Evolutionary conservation across 176 grass and related monocot species (phyloP).

Genomic region (Triticum dicoccoides): DNA sequence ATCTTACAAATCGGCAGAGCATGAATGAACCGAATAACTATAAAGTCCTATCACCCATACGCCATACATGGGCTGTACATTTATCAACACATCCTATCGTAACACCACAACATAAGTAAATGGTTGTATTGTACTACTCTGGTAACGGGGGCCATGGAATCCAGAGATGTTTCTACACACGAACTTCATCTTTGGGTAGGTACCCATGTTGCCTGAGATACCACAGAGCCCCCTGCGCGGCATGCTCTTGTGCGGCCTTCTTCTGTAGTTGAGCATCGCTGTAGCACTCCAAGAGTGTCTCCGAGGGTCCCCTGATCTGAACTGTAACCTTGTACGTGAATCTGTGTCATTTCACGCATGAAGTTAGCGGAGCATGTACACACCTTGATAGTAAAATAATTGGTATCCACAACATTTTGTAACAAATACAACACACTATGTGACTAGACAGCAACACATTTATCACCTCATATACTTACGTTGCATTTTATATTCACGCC

Average conservation of each 20-base stretch:
- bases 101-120: too few species aligned
- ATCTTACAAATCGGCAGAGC: not conserved
- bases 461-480: not conserved
- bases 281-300: slow-evolving; percentile 49
- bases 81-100: not conserved
- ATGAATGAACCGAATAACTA: not conserved
- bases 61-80: not conserved
- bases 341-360: slow-evolving; percentile 41
- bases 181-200: slow-evolving; percentile 23
- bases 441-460: not conserved
- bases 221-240: slow-evolving; percentile 78
- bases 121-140: not conserved
- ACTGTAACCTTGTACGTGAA: slow-evolving; percentile 86
- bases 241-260: slow-evolving; percentile 73
- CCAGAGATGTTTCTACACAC: slow-evolving; percentile 5
- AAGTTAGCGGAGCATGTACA: slow-evolving; percentile 3
- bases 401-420: not conserved
- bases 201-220: slow-evolving; percentile 61
- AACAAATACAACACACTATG: not conserved
- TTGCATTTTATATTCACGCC: not conserved
- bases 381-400: not conserved
- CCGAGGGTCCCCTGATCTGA: slow-evolving; percentile 36
- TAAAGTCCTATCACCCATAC: not conserved
- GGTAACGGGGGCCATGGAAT: not conserved
- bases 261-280: slow-evolving; percentile 66